Percentiles rank a stretch among this genome's conserved stretches.
Conservation (phyloP, 164 flowering plant genomes). For the Magnolia kwangsiensis region DNA sequence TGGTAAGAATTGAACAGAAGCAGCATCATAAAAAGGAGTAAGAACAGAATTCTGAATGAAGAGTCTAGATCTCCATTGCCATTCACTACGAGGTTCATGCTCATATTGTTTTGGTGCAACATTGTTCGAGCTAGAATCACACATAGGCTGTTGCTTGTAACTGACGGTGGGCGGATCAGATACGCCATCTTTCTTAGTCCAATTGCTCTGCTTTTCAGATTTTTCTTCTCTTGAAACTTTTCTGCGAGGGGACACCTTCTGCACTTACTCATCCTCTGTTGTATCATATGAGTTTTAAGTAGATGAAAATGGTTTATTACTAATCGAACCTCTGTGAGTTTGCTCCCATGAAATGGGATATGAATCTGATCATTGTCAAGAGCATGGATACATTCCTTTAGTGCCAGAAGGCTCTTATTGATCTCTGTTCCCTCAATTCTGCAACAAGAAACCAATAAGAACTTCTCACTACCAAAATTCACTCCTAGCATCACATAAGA, state of each 20-base stretch:
- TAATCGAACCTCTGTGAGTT: conserved; percentile 68
- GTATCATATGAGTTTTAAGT: conserved; percentile 39
- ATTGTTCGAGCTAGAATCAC: conserved; percentile 32
- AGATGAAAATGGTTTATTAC: conserved; percentile 31
- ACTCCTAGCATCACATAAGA: too few relatives aligned
- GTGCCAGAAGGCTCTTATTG: too few relatives aligned
- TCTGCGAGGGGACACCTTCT: conserved; percentile 83
- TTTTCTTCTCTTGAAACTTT: conserved; percentile 67
- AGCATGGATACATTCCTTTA: too few relatives aligned
- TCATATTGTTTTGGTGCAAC: conserved; percentile 42
- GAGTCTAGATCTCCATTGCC: too few relatives aligned
- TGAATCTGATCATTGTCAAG: too few relatives aligned
- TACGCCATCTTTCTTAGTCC: conserved; percentile 50
- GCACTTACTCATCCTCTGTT: conserved; percentile 57
- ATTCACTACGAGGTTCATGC: too few relatives aligned
- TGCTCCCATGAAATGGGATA: conserved; percentile 99
- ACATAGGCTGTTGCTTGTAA: conserved; percentile 44
- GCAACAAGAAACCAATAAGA: too few relatives aligned
- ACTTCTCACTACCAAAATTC: too few relatives aligned
- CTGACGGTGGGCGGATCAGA: conserved; percentile 37
- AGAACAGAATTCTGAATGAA: too few relatives aligned
- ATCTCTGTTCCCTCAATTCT: too few relatives aligned
- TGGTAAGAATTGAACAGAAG: too few relatives aligned
- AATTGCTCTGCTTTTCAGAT: conserved; percentile 54
- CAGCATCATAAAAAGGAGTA: too few relatives aligned